phyloP scores from a whole-genome alignment of 78 protist genomes.

The Emiliania huxleyi region DNA sequence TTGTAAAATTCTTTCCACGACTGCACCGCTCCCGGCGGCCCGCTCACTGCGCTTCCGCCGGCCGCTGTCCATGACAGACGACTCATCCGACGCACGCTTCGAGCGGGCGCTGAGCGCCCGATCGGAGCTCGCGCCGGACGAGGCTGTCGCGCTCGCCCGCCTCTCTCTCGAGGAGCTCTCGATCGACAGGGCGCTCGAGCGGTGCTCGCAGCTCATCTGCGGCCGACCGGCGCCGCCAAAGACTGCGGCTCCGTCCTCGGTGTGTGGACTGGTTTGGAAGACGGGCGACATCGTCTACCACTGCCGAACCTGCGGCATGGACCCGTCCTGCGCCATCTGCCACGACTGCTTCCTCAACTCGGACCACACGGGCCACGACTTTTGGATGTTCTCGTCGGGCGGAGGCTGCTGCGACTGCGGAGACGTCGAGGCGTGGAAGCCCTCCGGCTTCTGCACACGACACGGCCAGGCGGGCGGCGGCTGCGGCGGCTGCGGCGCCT shows the following conservation, averaged over 20 bases:
- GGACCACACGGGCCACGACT: slow-evolving; percentile 84
- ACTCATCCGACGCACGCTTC: no score
- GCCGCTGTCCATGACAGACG: no score
- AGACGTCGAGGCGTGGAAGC: slow-evolving; percentile 27
- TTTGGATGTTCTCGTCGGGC: slow-evolving; percentile 52
- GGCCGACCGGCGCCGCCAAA: not conserved
- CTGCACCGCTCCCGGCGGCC: no score
- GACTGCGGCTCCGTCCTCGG: not conserved
- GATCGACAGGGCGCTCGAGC: no score
- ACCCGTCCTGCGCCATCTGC: slow-evolving; percentile 83
- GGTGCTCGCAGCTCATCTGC: not conserved
- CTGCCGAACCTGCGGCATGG: slow-evolving; percentile 82
- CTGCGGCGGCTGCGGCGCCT: no score
- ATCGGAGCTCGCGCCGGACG: no score
- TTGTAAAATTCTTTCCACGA: no score
- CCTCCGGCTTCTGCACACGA: slow-evolving; percentile 9
- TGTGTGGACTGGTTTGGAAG: slow-evolving; percentile 76
- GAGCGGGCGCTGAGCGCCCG: no score
- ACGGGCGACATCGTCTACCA: slow-evolving; percentile 75
- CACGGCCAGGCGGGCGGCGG: no score
- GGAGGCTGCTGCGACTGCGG: slow-evolving; percentile 86
- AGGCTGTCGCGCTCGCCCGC: no score
- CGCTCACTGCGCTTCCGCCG: no score
- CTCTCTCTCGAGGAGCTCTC: no score
- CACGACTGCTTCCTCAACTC: slow-evolving; percentile 70